Evolutionary conservation across 176 grass and related monocot species (phyloP), one percentile per base, ranked within the genome.

Genomic region (Triticum urartu): DNA sequence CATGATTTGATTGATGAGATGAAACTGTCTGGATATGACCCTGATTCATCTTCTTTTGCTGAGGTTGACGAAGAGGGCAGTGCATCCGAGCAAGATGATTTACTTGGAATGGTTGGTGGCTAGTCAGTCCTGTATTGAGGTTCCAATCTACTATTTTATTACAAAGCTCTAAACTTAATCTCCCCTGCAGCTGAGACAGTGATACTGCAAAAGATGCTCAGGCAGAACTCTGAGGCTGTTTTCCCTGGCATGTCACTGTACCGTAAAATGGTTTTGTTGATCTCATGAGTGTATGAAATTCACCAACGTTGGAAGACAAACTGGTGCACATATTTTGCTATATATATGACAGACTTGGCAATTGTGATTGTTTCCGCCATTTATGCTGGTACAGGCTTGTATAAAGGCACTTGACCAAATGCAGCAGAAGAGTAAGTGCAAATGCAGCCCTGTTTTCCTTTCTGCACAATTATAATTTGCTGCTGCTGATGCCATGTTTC

Each of bases 1-100:
- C 68, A 88, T 79, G 83, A 92, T 79, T 83, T 98, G 80, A 90
- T 90, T 84, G 77, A 43, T 92, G 89, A 93, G 81, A 97, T 97
- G 92, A 94, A 87, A 78, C 66, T 86, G 33, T 84, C 84, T 54
- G 87, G 85, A 66, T 88, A 91, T 89, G 79, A 87, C 34, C 88
- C 87, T 87, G 63, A 85, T 83, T 45, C 84, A 66, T 59, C 73
- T 68, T 78, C 26, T 39, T 84, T 88, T 80, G 45, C 78, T 85
- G 76, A 85, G 60, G 76, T 75, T 84, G 70, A 81, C 75, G 78
- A 89, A 88, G 85, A 87, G 48, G 86, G 59, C n/a, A 85, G 25
- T 34, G 47, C 43, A 75, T 79, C 26, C 36, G 85, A 84, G 43
- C 75, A 91, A 36, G 60, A 87, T 84, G 74, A 80, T 14, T 84